Evolutionary conservation across 768 basidiomycete species (phyloP).

Genomic region (Tylopilus sp.): DNA sequence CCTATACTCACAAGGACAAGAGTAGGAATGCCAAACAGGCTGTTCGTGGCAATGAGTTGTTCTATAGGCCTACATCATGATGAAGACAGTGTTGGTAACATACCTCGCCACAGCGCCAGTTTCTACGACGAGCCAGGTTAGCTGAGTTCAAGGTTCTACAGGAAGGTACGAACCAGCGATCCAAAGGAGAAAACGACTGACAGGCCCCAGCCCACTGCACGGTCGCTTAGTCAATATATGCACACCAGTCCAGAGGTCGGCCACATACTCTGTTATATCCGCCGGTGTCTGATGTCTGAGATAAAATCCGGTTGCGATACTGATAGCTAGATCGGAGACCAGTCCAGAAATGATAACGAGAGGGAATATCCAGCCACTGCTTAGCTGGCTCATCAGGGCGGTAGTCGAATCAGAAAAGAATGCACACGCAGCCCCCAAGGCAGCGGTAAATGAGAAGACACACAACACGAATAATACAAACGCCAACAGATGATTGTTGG

Average conservation of each 20-base stretch:
- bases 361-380: conserved; percentile 16
- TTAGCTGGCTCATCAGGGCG: conserved; percentile 9
- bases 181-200: conserved; percentile 1
- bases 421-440: conserved; percentile 16
- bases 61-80: background rate
- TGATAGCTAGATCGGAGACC: conserved; percentile 17
- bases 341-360: conserved; percentile 17
- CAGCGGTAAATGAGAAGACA: conserved; percentile 21
- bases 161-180: conserved; percentile 13
- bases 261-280: conserved; percentile 8
- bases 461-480: conserved; percentile 12
- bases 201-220: conserved; percentile 2
- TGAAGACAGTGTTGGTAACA: background rate
- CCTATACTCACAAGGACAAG: conserved; percentile 11
- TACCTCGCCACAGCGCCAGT: conserved; percentile 14
- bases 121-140: conserved; percentile 14
- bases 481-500: conserved; percentile 14
- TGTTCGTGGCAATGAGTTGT: background rate
- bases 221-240: background rate
- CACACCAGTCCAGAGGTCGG: background rate
- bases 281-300: conserved; percentile 4
- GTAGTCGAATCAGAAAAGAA: conserved; percentile 12
- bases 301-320: conserved; percentile 2
- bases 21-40: conserved; percentile 7
- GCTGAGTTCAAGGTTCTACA: background rate